Conservation (phyloP, 2,329 filamentous ascomycete species). For the Exophiala sp. region DNA sequence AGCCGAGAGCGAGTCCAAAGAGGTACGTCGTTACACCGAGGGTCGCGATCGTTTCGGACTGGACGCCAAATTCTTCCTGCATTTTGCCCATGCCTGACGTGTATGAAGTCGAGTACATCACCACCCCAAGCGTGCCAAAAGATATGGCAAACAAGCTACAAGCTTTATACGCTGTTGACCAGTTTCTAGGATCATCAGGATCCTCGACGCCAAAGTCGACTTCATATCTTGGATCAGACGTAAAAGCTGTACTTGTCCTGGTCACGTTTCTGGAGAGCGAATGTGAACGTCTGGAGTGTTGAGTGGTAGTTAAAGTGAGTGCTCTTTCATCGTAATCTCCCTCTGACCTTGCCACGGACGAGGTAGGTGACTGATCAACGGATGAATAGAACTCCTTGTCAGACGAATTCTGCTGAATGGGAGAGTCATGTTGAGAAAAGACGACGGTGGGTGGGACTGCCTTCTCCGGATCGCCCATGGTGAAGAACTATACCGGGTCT, state of each 20-base stretch:
- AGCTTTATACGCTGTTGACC: conserved; percentile 59
- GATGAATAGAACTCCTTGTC: conserved; percentile 20
- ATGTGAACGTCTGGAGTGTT: conserved; percentile 11
- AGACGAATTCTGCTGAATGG: neutral
- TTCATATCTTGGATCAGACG: conserved; percentile 62
- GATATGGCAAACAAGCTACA: conserved; percentile 55
- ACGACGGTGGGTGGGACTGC: conserved; percentile 10
- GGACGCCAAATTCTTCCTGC: conserved; percentile 61
- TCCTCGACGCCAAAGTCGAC: conserved; percentile 67
- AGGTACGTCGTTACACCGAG: conserved; percentile 77
- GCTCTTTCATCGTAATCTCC: conserved; percentile 20
- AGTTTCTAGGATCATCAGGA: conserved; percentile 64
- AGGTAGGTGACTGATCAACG: conserved; percentile 16
- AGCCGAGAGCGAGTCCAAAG: conserved; percentile 68
- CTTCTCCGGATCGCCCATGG: conserved; percentile 18
- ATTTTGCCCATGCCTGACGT: conserved; percentile 69
- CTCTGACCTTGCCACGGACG: conserved; percentile 15
- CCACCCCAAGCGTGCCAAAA: conserved; percentile 56
- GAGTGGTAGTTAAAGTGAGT: conserved; percentile 19
- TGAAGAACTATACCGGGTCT: neutral
- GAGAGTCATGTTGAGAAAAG: conserved; percentile 7
- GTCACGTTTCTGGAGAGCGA: conserved; percentile 25
- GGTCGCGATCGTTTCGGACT: conserved; percentile 60
- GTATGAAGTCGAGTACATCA: conserved; percentile 75
- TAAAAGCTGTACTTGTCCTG: conserved; percentile 44